A percentile compares a stretch with the other conserved stretches of the same genome.
These are phyloP conservation scores for Vaucheria bursata DNA, from an alignment of 352 stramenopile species.

Conservation along the genomic window DNA sequence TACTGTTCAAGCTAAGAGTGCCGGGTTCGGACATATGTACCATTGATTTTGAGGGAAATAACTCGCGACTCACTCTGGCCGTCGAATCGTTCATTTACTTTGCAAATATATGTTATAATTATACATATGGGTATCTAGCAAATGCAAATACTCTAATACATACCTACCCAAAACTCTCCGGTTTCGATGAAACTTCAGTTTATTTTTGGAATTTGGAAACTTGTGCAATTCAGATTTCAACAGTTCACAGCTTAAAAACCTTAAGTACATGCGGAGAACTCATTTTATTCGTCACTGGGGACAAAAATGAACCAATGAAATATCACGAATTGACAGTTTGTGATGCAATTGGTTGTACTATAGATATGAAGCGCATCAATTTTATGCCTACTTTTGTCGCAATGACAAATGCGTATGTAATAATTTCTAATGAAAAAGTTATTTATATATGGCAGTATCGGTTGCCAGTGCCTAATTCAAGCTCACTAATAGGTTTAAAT, in stretches of 20 bases:
- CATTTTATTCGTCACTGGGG: conserved; percentile 60
- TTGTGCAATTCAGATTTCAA: conserved; percentile 70
- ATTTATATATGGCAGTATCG: conserved; percentile 87
- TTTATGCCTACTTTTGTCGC: conserved; percentile 68
- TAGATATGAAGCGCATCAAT: conserved; percentile 54
- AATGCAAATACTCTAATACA: conserved; percentile 70
- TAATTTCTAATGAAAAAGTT: conserved; percentile 63
- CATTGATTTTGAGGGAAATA: conserved; percentile 77
- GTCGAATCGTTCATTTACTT: conserved; percentile 90
- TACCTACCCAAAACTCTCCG: conserved; percentile 72
- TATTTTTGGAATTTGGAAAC: conserved; percentile 82
- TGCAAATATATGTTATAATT: conserved; percentile 74
- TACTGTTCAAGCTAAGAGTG: no score
- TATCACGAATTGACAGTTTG: conserved; percentile 65
- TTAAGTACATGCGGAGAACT: conserved; percentile 61
- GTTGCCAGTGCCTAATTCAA: no score
- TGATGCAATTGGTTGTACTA: conserved; percentile 52
- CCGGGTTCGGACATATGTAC: conserved; percentile 71
- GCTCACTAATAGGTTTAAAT: no score
- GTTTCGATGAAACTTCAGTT: conserved; percentile 52
- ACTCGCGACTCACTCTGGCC: conserved; percentile 76
- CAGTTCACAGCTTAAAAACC: conserved; percentile 53
- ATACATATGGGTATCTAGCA: conserved; percentile 77
- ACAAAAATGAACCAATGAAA: not conserved
- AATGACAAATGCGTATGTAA: conserved; percentile 73